Percentiles rank a stretch among this genome's conserved stretches.
phyloP scores from a whole-genome alignment of 179 eudicot species.

The Actinidia chinensis region DNA sequence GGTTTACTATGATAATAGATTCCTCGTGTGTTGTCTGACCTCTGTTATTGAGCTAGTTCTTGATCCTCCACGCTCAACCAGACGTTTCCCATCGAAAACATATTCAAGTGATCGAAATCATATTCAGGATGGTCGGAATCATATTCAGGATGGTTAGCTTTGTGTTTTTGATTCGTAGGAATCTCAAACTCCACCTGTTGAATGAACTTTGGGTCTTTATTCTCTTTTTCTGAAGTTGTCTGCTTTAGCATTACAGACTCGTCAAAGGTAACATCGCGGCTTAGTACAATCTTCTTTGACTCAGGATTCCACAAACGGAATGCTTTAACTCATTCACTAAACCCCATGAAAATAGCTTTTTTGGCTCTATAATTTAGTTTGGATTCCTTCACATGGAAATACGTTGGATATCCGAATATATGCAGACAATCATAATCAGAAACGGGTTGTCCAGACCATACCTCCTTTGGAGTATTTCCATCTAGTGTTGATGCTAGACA shows the following conservation, averaged over 20 bases:
- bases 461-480: not conserved
- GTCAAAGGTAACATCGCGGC: conserved; percentile 10
- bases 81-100: too few species aligned
- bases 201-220: not conserved
- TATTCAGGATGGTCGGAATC: not conserved
- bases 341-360: not conserved
- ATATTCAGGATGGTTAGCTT: not conserved
- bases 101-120: not conserved
- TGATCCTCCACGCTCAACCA: too few species aligned
- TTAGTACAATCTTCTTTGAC: not conserved
- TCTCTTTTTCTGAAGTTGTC: not conserved
- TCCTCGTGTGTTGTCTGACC: too few species aligned
- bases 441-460: not conserved
- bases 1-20: too few species aligned
- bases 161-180: not conserved
- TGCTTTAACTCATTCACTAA: not conserved
- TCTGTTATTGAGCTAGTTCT: too few species aligned
- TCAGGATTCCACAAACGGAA: not conserved
- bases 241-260: too few species aligned
- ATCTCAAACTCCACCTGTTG: not conserved
- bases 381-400: not conserved
- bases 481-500: not conserved
- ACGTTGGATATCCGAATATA: not conserved
- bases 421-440: not conserved
- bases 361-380: conserved; percentile 9